These are phyloP conservation scores for Azolla pinnata DNA, from an alignment of 75 land plant species.

Conservation along the genomic window DNA sequence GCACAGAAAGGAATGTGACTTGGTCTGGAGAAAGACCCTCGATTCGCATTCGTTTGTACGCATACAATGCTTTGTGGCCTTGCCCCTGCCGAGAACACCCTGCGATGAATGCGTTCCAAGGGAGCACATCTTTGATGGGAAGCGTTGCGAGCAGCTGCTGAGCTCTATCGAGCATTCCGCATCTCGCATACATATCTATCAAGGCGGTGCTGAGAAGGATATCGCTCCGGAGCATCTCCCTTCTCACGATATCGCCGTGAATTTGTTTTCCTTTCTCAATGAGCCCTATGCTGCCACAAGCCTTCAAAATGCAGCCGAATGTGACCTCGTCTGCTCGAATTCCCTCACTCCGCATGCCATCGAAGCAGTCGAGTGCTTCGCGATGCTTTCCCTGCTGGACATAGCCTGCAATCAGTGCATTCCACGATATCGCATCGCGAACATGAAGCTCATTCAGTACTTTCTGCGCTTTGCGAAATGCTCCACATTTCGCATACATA, in stretches of 20 bases:
- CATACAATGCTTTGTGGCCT: conserved; percentile 6
- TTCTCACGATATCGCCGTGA: neutral
- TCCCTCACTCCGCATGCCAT: conserved; percentile 11
- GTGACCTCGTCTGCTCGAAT: neutral
- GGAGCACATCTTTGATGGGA: neutral
- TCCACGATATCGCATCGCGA: conserved; percentile 11
- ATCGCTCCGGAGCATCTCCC: neutral
- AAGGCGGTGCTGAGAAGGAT: conserved; percentile 6
- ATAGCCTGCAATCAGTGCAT: conserved; percentile 17
- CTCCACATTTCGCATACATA: conserved; percentile 27
- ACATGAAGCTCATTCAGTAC: conserved; percentile 14
- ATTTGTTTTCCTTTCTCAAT: conserved; percentile 2
- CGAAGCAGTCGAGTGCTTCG: conserved; percentile 9
- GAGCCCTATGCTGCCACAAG: neutral
- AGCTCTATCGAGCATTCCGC: conserved; percentile 6
- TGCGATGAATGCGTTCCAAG: conserved; percentile 9
- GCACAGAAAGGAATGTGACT: conserved; percentile 2
- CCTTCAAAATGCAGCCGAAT: neutral
- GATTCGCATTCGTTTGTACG: conserved; percentile 7
- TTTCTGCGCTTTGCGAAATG: conserved; percentile 5
- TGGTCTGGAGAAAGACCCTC: conserved; percentile 7
- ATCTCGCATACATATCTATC: conserved; percentile 15
- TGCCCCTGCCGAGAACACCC: neutral
- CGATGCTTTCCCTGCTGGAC: conserved; percentile 7
- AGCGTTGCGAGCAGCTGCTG: conserved; percentile 8